Conservation (phyloP, 2,329 filamentous ascomycete species). For the Calcarisporium arbuscula region DNA sequence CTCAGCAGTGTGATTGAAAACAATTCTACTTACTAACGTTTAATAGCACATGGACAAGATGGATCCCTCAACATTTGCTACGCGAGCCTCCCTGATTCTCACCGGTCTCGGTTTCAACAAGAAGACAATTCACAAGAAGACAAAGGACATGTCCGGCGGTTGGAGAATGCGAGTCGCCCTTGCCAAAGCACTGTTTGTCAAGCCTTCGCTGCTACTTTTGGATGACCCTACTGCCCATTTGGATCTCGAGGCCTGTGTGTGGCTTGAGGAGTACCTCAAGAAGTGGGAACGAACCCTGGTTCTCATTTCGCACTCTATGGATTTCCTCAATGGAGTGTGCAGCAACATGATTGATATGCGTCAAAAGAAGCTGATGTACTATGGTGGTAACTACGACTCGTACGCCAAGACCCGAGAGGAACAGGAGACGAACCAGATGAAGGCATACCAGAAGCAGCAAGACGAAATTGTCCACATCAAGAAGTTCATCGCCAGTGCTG, state of each 20-base stretch:
- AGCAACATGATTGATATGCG: constrained; percentile 99
- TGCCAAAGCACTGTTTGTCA: constrained; percentile 96
- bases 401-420: constrained; percentile 92
- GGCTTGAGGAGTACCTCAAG: constrained; percentile 99
- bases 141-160: constrained; percentile 99
- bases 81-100: constrained; percentile 90
- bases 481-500: constrained; percentile 98
- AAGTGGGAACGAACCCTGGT: constrained; percentile 98
- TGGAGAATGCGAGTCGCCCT: constrained; percentile 99
- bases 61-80: constrained; percentile 96
- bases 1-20: too few relatives aligned
- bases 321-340: constrained; percentile 99
- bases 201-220: constrained; percentile 89
- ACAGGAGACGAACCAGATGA: constrained; percentile 97
- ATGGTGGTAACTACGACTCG: constrained; percentile 99
- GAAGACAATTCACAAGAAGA: constrained; percentile 95
- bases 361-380: constrained; percentile 82
- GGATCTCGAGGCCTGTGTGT: constrained; percentile 98
- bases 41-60: constrained; percentile 90
- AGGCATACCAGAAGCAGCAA: constrained; percentile 98
- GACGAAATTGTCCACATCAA: constrained; percentile 99
- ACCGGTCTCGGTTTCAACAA: constrained; percentile 99
- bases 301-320: constrained; percentile 94
- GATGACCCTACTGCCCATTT: constrained; percentile 98
- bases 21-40: constrained; percentile 3